These are phyloP conservation scores for Puya raimondii DNA, from an alignment of 176 grass and related monocot species.

Conservation along the genomic window DNA sequence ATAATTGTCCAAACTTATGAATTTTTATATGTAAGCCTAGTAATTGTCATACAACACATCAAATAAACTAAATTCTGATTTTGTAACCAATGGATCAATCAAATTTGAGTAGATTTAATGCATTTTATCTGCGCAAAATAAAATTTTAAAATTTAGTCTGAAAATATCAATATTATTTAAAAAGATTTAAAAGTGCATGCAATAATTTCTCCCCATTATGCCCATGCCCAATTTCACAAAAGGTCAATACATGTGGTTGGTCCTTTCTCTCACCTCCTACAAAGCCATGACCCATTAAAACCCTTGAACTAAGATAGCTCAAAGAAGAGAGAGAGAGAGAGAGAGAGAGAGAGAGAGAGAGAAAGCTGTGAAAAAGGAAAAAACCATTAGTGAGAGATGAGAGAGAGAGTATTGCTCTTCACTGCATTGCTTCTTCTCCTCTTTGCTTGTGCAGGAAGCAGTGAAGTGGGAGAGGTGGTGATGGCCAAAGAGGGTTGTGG, in stretches of 20 bases:
- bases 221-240: background rate
- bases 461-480: background rate
- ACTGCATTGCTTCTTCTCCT: conserved; percentile 4
- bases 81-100: too few relatives aligned
- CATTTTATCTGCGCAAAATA: too few relatives aligned
- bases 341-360: background rate
- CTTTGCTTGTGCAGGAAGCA: background rate
- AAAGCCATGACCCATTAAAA: background rate
- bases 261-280: background rate
- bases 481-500: background rate
- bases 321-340: background rate
- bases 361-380: background rate
- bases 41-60: too few relatives aligned
- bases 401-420: background rate
- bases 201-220: too few relatives aligned
- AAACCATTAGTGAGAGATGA: background rate
- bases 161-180: too few relatives aligned
- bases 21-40: too few relatives aligned
- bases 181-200: too few relatives aligned
- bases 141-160: too few relatives aligned
- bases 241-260: conserved; percentile 2
- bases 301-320: background rate
- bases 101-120: too few relatives aligned
- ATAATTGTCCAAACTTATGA: too few relatives aligned
- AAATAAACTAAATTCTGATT: too few relatives aligned